Evolutionary conservation across 2,329 filamentous ascomycete species (phyloP).

Genomic region (Massarina eburnea): DNA sequence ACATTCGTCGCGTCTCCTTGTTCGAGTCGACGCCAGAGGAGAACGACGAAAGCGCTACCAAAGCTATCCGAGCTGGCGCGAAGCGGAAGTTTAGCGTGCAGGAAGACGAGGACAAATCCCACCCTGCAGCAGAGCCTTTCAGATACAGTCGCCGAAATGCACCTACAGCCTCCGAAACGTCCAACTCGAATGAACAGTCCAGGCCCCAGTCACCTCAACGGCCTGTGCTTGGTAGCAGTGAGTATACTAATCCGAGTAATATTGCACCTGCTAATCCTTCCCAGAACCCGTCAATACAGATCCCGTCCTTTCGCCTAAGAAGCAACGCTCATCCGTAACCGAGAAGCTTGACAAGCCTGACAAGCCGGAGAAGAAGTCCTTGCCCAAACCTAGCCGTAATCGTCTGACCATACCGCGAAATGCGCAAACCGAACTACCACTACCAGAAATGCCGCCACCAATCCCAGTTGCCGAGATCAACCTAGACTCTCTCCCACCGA

Average conservation of each 20-base stretch:
- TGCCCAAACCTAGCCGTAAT: slow-evolving; percentile 22
- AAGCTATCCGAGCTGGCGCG: slow-evolving; percentile 49
- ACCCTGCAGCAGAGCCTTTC: slow-evolving; percentile 45
- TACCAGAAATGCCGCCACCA: slow-evolving; percentile 23
- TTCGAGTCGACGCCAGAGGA: slow-evolving; percentile 45
- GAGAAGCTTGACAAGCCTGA: slow-evolving; percentile 16
- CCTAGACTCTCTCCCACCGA: slow-evolving; percentile 42
- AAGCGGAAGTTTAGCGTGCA: slow-evolving; percentile 61
- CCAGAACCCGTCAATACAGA: slow-evolving; percentile 55
- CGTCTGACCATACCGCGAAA: slow-evolving; percentile 30
- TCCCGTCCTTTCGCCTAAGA: slow-evolving; percentile 45
- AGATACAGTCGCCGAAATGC: slow-evolving; percentile 47
- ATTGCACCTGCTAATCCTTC: slow-evolving; percentile 10
- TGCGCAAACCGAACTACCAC: slow-evolving; percentile 19
- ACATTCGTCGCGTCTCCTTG: slow-evolving; percentile 45
- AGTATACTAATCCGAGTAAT: slow-evolving; percentile 23
- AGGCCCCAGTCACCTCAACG: slow-evolving; percentile 25
- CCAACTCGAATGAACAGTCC: slow-evolving; percentile 16
- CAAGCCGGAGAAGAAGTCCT: slow-evolving; percentile 32
- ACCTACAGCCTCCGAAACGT: slow-evolving; percentile 20
- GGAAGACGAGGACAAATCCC: slow-evolving; percentile 50
- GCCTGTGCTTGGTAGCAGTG: slow-evolving; percentile 48
- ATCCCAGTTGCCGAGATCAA: slow-evolving; percentile 30
- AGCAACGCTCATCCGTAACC: slow-evolving; percentile 33
- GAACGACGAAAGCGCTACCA: slow-evolving; percentile 25